Conservation (phyloP, 2,329 filamentous ascomycete genomes). For the Thermomyces lanuginosus region DNA sequence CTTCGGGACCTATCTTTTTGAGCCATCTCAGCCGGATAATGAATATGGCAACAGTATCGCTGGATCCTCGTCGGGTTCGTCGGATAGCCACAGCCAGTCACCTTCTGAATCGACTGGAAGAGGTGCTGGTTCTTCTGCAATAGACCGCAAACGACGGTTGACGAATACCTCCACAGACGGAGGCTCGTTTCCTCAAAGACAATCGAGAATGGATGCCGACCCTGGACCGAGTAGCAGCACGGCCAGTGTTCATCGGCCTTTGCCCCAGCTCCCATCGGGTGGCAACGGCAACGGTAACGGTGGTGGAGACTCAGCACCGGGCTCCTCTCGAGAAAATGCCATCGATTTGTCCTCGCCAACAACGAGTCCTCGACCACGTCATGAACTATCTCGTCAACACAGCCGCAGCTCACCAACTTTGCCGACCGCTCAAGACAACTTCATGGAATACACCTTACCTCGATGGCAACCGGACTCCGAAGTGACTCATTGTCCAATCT, state of each 20-base stretch:
- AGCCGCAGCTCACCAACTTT: constrained; percentile 6
- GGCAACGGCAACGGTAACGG: no score
- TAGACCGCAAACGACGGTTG: constrained; percentile 29
- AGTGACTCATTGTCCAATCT: constrained; percentile 72
- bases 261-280: constrained; percentile 5
- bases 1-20: constrained; percentile 5
- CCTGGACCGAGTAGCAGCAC: constrained; percentile 8
- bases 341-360: constrained; percentile 20
- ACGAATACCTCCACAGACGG: constrained; percentile 21
- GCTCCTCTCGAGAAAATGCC: constrained; percentile 17
- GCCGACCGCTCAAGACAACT: constrained; percentile 5
- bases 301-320: no score
- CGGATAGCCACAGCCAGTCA: not conserved
- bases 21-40: no score
- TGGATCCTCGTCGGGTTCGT: no score
- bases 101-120: constrained; percentile 6
- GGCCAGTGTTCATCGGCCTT: constrained; percentile 10
- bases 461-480: constrained; percentile 81
- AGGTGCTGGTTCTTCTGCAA: constrained; percentile 11
- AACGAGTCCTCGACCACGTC: constrained; percentile 7
- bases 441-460: constrained; percentile 42
- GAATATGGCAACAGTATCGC: no score
- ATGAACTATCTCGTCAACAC: constrained; percentile 6
- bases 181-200: constrained; percentile 8
- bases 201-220: constrained; percentile 5